Evolutionary conservation across 2,329 filamentous ascomycete species (phyloP), one percentile per base, ranked within the genome.

Genomic region (Herpotrichia juniperi): DNA sequence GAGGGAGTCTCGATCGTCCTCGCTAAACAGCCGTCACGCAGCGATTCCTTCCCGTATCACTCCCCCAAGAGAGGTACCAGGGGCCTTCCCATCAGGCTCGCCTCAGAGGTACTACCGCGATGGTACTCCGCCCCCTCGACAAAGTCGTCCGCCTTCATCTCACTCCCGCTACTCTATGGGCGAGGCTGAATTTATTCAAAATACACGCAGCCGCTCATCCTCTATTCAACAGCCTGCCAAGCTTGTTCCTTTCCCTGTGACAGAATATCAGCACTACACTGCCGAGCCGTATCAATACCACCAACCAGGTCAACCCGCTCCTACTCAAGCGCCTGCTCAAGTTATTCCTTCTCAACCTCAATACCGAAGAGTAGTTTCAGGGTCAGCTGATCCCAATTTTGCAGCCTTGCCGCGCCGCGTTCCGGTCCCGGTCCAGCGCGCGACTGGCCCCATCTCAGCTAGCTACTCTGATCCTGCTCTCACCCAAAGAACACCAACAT

Each of bases 1-100:
- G 22, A 78, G 76, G 16, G 77, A 73, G 32, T 76, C 76, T 16
- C 75, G 74, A 14, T 75, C 76, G 4, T 71, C 68, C 26, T 76
- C 56, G 63, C 74, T 56, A 58, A 71, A 49, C 64, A 68, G 53
- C 65, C 72, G 43, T 46, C 56, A 57, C 37, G 49, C 46, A 55
- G 64, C 58, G 26, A 67, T 66, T 16, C 69, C 74, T 34, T 72
- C 75, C 32, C 70, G 72, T 10, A 43, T 53, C 25, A 49, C 56
- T 21, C 54, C 64, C 62, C 48, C 63, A 57, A 48, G 68, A 63
- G 64, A 73, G 58, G 51, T 71, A 34, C 72, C 77, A 2, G 75
- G 77, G 22, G 67, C 66, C 9, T 66, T 73, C 31, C 72, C 67
- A 32, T 53, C 45, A 30, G 58, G 51, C 22, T 71, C 66, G 34